Evolutionary conservation across 2,329 filamentous ascomycete species (phyloP).

Genomic region (Ceratocystis smalleyi): DNA sequence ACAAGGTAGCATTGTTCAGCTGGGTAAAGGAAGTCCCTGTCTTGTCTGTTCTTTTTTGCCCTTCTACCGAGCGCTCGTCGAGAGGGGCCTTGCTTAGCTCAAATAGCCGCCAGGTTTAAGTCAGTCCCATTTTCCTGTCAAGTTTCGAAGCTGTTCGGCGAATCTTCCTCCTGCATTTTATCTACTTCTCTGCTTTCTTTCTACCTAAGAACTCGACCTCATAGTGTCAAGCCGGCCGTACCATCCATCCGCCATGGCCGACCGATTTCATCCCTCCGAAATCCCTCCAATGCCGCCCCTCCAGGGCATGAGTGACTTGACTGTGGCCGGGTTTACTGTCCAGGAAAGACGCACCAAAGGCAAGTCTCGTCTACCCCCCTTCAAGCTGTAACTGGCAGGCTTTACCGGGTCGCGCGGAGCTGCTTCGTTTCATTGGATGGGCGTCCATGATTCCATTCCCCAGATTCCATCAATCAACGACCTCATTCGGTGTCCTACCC

Average conservation of each 20-base stretch:
- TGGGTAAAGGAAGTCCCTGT: background rate
- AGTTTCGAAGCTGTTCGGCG: background rate
- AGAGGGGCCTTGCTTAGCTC: background rate
- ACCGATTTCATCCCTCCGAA: background rate
- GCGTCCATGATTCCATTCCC: background rate
- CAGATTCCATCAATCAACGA: background rate
- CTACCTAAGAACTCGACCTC: background rate
- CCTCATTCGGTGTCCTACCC: background rate
- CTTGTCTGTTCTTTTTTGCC: background rate
- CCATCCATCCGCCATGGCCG: constrained; percentile 6
- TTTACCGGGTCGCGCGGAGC: background rate
- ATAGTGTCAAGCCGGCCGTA: background rate
- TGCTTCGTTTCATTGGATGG: background rate
- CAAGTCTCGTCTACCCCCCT: background rate
- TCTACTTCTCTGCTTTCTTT: background rate
- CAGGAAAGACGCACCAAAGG: constrained; percentile 15
- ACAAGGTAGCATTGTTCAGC: background rate
- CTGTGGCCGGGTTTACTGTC: background rate
- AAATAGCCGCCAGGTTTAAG: background rate
- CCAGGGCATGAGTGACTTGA: constrained; percentile 2
- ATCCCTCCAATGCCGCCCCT: background rate
- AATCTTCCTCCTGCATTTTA: background rate
- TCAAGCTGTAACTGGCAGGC: background rate
- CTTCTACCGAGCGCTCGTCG: background rate
- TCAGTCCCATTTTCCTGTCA: background rate